Percentiles rank a stretch among this genome's conserved stretches.
phyloP scores from a whole-genome alignment of 2,329 filamentous ascomycete species.

The Onygenales sp. region DNA sequence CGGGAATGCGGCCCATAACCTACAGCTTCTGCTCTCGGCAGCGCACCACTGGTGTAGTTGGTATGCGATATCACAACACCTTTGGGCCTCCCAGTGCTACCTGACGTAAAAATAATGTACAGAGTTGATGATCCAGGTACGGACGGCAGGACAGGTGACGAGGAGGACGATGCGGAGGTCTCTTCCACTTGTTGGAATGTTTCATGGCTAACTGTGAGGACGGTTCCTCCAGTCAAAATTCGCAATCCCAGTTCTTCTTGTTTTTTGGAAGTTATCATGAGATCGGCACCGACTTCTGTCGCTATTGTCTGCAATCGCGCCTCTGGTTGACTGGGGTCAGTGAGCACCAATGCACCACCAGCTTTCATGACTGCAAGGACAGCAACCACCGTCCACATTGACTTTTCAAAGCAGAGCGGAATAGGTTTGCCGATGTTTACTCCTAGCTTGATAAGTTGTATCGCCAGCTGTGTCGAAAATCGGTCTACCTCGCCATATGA shows the following conservation, averaged over 20 bases:
- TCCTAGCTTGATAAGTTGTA: constrained; percentile 21
- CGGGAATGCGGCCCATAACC: constrained; percentile 42
- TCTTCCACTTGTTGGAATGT: background rate
- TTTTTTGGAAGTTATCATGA: constrained; percentile 11
- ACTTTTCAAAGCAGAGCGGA: constrained; percentile 23
- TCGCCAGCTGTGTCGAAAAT: constrained; percentile 21
- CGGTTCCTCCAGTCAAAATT: constrained; percentile 3
- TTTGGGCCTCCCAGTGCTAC: constrained; percentile 45
- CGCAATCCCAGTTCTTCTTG: constrained; percentile 6
- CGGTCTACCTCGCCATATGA: constrained; percentile 21
- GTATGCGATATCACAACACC: constrained; percentile 54
- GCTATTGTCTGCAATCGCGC: constrained; percentile 23
- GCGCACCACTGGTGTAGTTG: constrained; percentile 48
- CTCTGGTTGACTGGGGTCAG: constrained; percentile 20
- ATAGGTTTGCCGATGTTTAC: constrained; percentile 19
- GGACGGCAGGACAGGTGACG: background rate
- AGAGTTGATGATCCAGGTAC: constrained; percentile 19
- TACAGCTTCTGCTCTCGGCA: constrained; percentile 44
- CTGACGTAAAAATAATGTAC: constrained; percentile 53
- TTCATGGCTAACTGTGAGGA: constrained; percentile 5
- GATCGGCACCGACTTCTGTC: constrained; percentile 7
- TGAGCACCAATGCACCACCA: constrained; percentile 20
- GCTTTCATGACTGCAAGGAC: constrained; percentile 21
- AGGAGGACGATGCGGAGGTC: background rate
- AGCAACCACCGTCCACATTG: constrained; percentile 20